Evolutionary conservation across 2,329 filamentous ascomycete species (phyloP), one percentile per base, ranked within the genome.

Genomic region (Xylariomycetidae sp.): DNA sequence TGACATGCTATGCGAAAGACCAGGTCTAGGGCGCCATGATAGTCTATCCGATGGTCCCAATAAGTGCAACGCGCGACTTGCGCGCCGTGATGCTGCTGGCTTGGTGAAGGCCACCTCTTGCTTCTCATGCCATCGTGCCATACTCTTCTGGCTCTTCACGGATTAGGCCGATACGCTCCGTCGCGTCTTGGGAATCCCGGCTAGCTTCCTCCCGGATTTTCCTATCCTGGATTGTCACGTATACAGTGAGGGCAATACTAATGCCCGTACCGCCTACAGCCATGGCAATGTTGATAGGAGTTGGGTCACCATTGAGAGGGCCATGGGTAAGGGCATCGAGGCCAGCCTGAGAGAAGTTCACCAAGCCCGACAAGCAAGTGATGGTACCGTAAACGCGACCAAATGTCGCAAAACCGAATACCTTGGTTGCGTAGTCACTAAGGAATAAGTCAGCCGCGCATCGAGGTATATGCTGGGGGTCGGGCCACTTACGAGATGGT

Each of bases 391-490:
- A 88, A 10, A 89, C 81, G 39, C 84, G 84, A 9, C 83, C 83
- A 41, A 88, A 88, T 0, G 82, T 86, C n/a, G 75, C 71, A 52
- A 87, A 87, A 3, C 83, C 84, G 46, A 88, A 88, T 3, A 87
- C 81, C 53, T 87, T 87, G n/a, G 82, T 82, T 0, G 78, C 70
- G 51, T 86, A 88, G 57, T 87, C 83, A 4, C 65, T 67, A 10
- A 15, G 28, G 18, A 22, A 34, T 33, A 10, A 23, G 29, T 43
- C 37, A 48, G 41, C 18, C 9, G n/a, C 2, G 9, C 19, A 25
- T 10, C 6, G 4, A 6, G 4, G 4, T 17, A 1, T 6, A 5
- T 6, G 3, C 23, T 5, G 5, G 0, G 10, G 16, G 6, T 3
- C 5, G 2, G 16, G 2, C 6, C 4, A 57, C 63, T 57, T 52